Evolutionary conservation across 176 grass and related monocot genomes (phyloP), one percentile per base, ranked within the genome.

Genomic region (barley (Hordeum vulgare)): DNA sequence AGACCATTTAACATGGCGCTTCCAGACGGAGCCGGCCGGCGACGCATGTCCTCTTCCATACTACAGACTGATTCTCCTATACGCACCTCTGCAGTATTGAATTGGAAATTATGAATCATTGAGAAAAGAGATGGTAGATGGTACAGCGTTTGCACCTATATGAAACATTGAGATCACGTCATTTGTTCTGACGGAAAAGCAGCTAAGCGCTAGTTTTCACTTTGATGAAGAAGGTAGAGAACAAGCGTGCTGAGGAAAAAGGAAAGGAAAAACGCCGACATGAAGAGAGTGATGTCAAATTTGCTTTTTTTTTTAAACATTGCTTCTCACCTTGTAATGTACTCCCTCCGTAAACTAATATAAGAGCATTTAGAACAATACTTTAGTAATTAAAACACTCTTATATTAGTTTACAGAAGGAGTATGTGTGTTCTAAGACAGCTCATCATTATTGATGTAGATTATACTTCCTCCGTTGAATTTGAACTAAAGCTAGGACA

Each of bases 11-110:
- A 11, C 24, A n/a, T 14, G 44, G 53, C 8, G 6, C 31, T 11
- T 34, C 71, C 71, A 76, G 56, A 89, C 53, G 77, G 37, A 85
- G 71, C 77, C 77, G 83, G 87, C 87, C 37, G 67, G 67, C 67
- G 13, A 76, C 49, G 47, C 7, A 29, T 78, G 74, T 76, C 53
- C 3, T 33, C 13, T 85, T 77, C 39, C 82, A 54, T 58, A 9
- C 39, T 58, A 9, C 39, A 15, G 77, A 70, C 62, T 81, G 71
- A 63, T 81, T 85, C 59, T 12, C 77, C 71, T 33, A 89, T 54
- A 85, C 51, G 21, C 9, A 7, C 8, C 10, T 24, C 8, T 54
- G 17, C 23, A 63, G 7, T 78, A 15, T 51, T 51, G 47, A 60
- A 49, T 51, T 51, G 47, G 49, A n/a, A 82, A 17, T 63, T 17